A percentile compares a stretch with the other conserved stretches of the same genome.
Evolutionary conservation across 345 rosid genomes (phyloP).

Genomic region (Gossypium turneri): DNA sequence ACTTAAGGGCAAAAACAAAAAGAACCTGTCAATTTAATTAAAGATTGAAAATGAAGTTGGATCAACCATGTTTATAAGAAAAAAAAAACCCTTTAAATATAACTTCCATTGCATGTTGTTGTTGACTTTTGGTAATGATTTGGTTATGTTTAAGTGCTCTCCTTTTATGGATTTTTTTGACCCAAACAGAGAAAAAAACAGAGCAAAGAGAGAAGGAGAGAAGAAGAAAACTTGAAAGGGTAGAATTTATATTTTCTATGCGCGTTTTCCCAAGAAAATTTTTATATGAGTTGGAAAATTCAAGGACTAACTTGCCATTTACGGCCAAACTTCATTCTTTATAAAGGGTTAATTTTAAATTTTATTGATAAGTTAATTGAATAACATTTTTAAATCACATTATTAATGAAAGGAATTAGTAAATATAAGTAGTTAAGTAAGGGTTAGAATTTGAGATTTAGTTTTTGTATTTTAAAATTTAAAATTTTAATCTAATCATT

Average conservation of each 20-base stretch:
- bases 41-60: not conserved
- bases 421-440: no score
- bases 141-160: conserved; percentile 1
- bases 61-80: not conserved
- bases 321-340: not conserved
- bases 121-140: not conserved
- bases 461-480: no score
- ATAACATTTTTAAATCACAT: no score
- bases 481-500: no score
- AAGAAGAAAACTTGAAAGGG: not conserved
- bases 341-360: no score
- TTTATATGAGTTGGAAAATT: not conserved
- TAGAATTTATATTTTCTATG: not conserved
- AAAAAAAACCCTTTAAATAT: not conserved
- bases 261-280: not conserved
- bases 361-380: no score
- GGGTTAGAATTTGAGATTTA: no score
- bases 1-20: not conserved
- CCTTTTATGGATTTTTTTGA: not conserved
- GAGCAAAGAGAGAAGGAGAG: not conserved
- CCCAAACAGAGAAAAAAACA: not conserved
- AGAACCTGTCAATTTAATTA: not conserved
- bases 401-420: no score
- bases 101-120: not conserved
- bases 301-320: not conserved